Base-by-base conservation (phyloP, 257 asterid species). In the Eustoma russellianum region DNA sequence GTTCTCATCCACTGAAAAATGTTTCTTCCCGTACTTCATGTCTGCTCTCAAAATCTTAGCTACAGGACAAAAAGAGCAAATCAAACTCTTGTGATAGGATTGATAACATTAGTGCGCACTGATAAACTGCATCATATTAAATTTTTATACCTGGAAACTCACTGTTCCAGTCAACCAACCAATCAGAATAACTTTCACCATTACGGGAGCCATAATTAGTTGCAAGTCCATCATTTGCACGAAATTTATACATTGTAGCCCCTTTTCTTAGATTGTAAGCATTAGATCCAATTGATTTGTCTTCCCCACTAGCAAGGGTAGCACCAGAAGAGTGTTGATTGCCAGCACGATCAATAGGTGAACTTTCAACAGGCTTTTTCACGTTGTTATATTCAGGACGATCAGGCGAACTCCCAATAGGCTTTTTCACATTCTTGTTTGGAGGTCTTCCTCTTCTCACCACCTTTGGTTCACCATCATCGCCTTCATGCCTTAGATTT, bases 371-470 rank as follows among this genome's bases (percentile, higher is more conserved):
- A 56, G 69, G 12, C 73, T 81, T 89, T 69, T 86, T 89, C 62
- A 68, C 63, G 75, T 70, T 83, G 66, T 86, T 89, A 38, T 7
- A 5, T 38, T 38, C 79, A 46, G 62, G 76, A 64, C 79, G 77
- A 17, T 75, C 90, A 35, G 86, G 92, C 41, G 92, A 72, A 5
- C 74, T 65, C 41, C 79, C 94, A 5, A 68, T 47, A 60, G 73
- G 17, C 75, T 81, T 87, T 68, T 84, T 85, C 64, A 70, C 63
- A 75, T 72, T 85, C 70, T 88, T 92, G 66, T 70, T 67, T 5
- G 99, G 99, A 15, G 99, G 99, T 62, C 99, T 75, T 63, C 99
- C 99, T 73, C 99, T 79, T 46, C 99, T 75, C 41, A 92, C 97
- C 19, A 92, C 78, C 77, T 85, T 92, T 52, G 94, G 98, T 56